These are phyloP conservation scores for Thecaphora thlaspeos DNA, from an alignment of 1,284 basidiomycete species.

Conservation along the genomic window DNA sequence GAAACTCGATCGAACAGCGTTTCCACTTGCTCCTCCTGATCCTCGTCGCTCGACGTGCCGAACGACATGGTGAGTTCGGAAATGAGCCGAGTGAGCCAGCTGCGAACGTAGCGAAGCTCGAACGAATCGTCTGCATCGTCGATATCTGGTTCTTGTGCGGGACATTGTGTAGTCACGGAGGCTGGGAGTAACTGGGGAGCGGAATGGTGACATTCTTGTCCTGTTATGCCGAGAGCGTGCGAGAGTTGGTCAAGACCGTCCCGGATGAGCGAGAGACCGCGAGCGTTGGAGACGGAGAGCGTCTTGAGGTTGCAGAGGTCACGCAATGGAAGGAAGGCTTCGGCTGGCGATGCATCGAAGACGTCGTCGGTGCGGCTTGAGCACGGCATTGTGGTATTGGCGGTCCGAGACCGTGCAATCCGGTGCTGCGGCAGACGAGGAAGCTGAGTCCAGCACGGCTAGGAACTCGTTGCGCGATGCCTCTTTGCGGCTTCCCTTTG, in stretches of 20 bases:
- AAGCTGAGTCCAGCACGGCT: no score
- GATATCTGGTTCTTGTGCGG: not conserved
- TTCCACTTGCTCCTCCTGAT: conserved; percentile 7
- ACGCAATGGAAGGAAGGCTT: conserved; percentile 35
- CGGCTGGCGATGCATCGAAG: no score
- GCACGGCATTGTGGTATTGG: no score
- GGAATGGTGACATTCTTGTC: not conserved
- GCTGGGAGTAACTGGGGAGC: not conserved
- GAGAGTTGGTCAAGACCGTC: conserved; percentile 8
- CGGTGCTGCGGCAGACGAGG: no score
- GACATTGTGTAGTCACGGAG: no score
- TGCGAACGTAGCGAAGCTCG: conserved; percentile 20
- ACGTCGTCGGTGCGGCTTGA: no score
- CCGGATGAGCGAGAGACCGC: conserved; percentile 7
- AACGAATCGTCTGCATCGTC: conserved; percentile 15
- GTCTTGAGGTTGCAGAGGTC: conserved; percentile 23
- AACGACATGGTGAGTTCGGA: conserved; percentile 16
- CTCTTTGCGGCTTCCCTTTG: no score
- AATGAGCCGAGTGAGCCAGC: conserved; percentile 32
- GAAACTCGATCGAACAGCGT: conserved; percentile 17
- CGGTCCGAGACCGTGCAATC: no score
- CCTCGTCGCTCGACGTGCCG: no score
- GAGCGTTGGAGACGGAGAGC: conserved; percentile 14
- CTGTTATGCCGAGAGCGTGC: conserved; percentile 1
- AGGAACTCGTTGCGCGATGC: no score